Conservation (phyloP, 2,329 filamentous ascomycete species). For the Aotearoamyces nothofagi region DNA sequence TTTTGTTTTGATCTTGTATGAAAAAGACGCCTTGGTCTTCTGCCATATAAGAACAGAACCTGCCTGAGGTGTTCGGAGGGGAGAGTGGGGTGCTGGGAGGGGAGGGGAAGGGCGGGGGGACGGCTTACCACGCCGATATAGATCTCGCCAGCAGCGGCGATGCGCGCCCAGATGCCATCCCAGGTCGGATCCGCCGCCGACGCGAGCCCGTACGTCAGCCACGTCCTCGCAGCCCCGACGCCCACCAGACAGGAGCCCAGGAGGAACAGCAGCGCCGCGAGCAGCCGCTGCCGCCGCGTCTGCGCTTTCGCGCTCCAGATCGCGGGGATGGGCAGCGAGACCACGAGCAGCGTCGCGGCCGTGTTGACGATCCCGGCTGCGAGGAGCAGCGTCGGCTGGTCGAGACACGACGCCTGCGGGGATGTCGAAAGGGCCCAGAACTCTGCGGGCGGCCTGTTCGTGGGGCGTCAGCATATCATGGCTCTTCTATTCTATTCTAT, state of each 20-base stretch:
- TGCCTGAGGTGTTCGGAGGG: too few species aligned
- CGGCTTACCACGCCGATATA: conserved; percentile 22
- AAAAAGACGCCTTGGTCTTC: too few species aligned
- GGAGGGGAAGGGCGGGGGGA: too few species aligned
- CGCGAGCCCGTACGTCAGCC: conserved; percentile 18
- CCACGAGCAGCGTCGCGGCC: conserved; percentile 37
- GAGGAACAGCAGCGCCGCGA: conserved; percentile 30
- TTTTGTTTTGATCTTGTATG: too few species aligned
- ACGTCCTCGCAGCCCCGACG: conserved; percentile 22
- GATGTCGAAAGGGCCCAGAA: conserved; percentile 21
- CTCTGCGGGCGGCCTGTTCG: conserved; percentile 19
- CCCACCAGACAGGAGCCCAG: conserved; percentile 28
- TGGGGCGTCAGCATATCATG: conserved; percentile 6
- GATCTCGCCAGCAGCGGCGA: conserved; percentile 23
- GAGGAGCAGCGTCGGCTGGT: conserved; percentile 34
- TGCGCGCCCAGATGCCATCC: conserved; percentile 19
- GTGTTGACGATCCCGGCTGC: conserved; percentile 42
- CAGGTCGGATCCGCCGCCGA: conserved; percentile 20
- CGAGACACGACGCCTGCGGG: conserved; percentile 24
- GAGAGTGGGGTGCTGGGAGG: too few species aligned
- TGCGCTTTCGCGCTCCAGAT: conserved; percentile 29
- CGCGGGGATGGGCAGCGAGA: conserved; percentile 31
- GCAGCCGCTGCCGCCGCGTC: conserved; percentile 27
- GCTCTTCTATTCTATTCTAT: too few species aligned
- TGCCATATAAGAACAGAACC: too few species aligned